phyloP scores from a whole-genome alignment of 768 basidiomycete genomes.

The Guyanaporus albipodus region DNA sequence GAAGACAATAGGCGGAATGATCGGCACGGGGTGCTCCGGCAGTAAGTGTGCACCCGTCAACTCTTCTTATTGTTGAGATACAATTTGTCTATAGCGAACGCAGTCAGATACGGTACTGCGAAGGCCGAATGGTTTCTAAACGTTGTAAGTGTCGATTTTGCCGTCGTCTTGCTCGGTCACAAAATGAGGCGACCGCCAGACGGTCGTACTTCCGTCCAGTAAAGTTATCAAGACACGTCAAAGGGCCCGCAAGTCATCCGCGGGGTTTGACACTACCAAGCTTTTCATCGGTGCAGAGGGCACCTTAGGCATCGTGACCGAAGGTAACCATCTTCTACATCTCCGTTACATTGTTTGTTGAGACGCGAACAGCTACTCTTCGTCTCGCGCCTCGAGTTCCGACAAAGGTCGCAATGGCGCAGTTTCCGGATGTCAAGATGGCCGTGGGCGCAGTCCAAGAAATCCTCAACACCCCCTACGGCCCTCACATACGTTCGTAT shows the following conservation, averaged over 20 bases:
- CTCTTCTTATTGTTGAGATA: not conserved
- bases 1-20: slow-evolving; percentile 85
- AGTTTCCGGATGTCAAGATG: slow-evolving; percentile 73
- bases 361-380: slow-evolving; percentile 57
- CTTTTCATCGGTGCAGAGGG: slow-evolving; percentile 90
- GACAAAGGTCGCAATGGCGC: slow-evolving; percentile 82
- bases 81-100: slow-evolving; percentile 50
- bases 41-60: slow-evolving; percentile 44
- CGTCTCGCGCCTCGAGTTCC: slow-evolving; percentile 78
- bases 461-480: slow-evolving; percentile 64
- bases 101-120: slow-evolving; percentile 84
- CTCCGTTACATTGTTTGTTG: not conserved
- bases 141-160: slow-evolving; percentile 42
- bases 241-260: slow-evolving; percentile 77
- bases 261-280: slow-evolving; percentile 85
- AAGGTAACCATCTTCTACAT: slow-evolving; percentile 42
- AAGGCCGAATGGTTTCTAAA: slow-evolving; percentile 87
- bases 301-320: slow-evolving; percentile 86
- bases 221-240: slow-evolving; percentile 84
- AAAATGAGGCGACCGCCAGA: slow-evolving; percentile 38
- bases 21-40: slow-evolving; percentile 81
- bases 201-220: slow-evolving; percentile 79
- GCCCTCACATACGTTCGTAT: slow-evolving; percentile 66
- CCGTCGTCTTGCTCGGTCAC: not conserved
- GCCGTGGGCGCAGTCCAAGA: slow-evolving; percentile 83